Percentiles rank a stretch among this genome's conserved stretches.
Evolutionary conservation across 345 rosid genomes (phyloP).

Genomic region (Salix purpurea): DNA sequence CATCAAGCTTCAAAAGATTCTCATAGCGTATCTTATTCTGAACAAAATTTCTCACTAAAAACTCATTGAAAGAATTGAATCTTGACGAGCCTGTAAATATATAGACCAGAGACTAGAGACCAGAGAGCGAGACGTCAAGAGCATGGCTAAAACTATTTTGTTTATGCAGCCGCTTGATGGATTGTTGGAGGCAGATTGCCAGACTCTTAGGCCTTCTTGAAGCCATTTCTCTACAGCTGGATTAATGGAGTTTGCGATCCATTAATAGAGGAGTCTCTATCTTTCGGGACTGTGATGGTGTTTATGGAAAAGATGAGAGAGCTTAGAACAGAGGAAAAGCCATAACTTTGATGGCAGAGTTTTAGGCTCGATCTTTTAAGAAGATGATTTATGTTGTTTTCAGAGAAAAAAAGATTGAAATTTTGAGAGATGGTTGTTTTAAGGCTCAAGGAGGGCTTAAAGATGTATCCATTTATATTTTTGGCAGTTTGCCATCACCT

Average conservation of each 20-base stretch:
- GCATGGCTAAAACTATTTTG: not conserved
- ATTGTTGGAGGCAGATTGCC: not conserved
- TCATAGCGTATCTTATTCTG: not conserved
- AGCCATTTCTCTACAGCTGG: not conserved
- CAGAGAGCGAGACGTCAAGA: not conserved
- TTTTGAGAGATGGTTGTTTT: no score
- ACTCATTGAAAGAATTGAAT: not conserved
- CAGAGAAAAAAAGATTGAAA: no score
- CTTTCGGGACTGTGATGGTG: not conserved
- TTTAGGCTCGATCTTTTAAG: not conserved
- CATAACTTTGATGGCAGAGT: not conserved
- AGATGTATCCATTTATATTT: no score
- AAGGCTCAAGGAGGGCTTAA: no score
- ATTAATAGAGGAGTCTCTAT: not conserved
- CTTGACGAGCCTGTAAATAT: not conserved
- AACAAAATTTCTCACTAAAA: not conserved
- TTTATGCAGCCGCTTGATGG: not conserved
- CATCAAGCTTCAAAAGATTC: not conserved
- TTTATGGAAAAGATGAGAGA: not conserved
- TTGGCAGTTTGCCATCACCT: no score
- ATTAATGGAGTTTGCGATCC: not conserved
- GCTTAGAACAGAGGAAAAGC: not conserved
- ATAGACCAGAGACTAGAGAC: not conserved
- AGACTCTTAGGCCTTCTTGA: not conserved
- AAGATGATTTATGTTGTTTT: not conserved